Evolutionary conservation across 2,329 filamentous ascomycete genomes (phyloP).

Genomic region (Arthroderma sp.): DNA sequence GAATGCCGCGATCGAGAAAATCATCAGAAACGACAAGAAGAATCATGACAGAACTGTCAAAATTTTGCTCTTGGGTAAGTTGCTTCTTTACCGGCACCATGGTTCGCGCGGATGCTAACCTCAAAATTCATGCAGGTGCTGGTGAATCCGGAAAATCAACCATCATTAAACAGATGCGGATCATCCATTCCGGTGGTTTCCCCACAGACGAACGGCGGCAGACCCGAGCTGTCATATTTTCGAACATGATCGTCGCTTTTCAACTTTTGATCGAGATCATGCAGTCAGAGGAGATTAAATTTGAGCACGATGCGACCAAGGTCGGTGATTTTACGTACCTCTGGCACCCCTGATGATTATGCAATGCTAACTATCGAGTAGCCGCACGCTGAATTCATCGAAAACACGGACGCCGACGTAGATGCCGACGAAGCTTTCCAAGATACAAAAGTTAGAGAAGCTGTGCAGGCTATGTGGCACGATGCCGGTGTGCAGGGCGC

Average conservation of each 20-base stretch:
- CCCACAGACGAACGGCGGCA: constrained; percentile 78
- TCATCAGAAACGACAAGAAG: constrained; percentile 79
- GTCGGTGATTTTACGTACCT: constrained; percentile 31
- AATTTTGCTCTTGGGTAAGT: constrained; percentile 75
- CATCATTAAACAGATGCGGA: constrained; percentile 96
- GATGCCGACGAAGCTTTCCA: constrained; percentile 70
- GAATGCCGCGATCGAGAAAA: constrained; percentile 64
- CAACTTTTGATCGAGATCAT: constrained; percentile 84
- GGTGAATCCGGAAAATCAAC: constrained; percentile 95
- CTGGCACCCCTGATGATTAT: not conserved
- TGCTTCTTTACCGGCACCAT: not conserved
- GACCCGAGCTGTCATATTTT: constrained; percentile 91
- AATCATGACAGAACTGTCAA: constrained; percentile 77
- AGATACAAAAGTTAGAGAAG: constrained; percentile 45
- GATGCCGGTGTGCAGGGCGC: constrained; percentile 73
- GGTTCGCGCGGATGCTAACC: not conserved
- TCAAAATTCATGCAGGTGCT: constrained; percentile 48
- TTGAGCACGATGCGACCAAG: constrained; percentile 66
- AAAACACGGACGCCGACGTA: constrained; percentile 64
- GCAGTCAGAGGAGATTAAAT: constrained; percentile 67
- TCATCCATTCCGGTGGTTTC: constrained; percentile 91
- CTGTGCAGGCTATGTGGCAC: constrained; percentile 72
- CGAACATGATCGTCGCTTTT: constrained; percentile 85
- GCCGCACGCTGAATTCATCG: constrained; percentile 65
- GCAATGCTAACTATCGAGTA: constrained; percentile 24